phyloP scores from a whole-genome alignment of 768 basidiomycete genomes.

The Paxillus rubicundulus region DNA sequence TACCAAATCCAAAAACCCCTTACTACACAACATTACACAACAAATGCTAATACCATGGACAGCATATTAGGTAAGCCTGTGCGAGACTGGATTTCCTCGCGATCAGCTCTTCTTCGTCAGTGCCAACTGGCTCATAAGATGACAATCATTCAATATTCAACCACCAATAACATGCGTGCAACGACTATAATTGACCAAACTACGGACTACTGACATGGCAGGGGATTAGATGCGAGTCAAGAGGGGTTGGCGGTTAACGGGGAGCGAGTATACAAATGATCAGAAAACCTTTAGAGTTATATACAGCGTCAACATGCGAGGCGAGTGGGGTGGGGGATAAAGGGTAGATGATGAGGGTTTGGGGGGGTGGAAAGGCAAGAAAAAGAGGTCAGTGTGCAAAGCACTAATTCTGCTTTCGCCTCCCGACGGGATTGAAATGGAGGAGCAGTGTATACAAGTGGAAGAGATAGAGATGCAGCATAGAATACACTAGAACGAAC shows the following conservation, averaged over 20 bases:
- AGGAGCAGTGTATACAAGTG: slow-evolving; percentile 43
- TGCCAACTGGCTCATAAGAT: neutral
- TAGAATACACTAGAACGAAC: slow-evolving; percentile 36
- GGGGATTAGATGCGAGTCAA: slow-evolving; percentile 32
- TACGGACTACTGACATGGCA: slow-evolving; percentile 21
- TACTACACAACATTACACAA: too few relatives aligned
- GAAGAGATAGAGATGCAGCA: slow-evolving; percentile 44
- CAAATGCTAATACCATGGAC: too few relatives aligned
- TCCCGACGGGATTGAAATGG: slow-evolving; percentile 32
- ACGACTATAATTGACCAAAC: slow-evolving; percentile 14
- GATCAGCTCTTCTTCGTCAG: too few relatives aligned
- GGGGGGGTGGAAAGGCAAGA: slow-evolving; percentile 4
- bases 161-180: slow-evolving; percentile 12
- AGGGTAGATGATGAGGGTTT: slow-evolving; percentile 5
- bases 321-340: neutral
- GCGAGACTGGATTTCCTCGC: too few relatives aligned
- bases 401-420: slow-evolving; percentile 29
- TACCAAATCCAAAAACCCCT: too few relatives aligned
- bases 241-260: slow-evolving; percentile 8
- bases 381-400: slow-evolving; percentile 6
- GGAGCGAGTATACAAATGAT: slow-evolving; percentile 28
- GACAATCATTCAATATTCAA: neutral
- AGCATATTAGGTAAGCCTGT: too few relatives aligned
- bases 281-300: slow-evolving; percentile 24
- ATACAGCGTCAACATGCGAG: slow-evolving; percentile 29